Evolutionary conservation across 345 rosid species (phyloP).

Genomic region (Citrus maxima): DNA sequence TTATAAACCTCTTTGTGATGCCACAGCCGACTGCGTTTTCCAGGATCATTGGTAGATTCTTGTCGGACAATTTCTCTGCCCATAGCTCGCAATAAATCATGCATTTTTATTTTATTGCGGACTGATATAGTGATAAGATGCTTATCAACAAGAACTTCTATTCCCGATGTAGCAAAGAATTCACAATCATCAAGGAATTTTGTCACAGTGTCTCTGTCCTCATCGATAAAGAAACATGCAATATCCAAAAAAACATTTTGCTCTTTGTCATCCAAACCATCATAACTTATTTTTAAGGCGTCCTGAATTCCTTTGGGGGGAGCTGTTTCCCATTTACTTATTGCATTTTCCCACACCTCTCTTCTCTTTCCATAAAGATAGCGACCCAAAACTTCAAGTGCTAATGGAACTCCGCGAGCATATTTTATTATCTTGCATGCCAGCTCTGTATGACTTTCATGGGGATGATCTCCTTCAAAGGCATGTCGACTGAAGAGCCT

Average conservation of each 20-base stretch:
- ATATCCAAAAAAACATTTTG: conserved; percentile 37
- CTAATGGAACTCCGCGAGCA: conserved; percentile 21
- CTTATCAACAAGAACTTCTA: conserved; percentile 22
- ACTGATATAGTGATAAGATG: conserved; percentile 17
- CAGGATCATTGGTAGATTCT: conserved; percentile 11
- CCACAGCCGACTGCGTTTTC: conserved; percentile 19
- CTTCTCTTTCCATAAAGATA: not conserved
- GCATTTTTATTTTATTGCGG: conserved; percentile 19
- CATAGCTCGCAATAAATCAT: conserved; percentile 43
- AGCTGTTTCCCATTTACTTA: not conserved
- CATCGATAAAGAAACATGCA: conserved; percentile 38
- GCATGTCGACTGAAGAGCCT: too few relatives aligned
- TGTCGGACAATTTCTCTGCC: conserved; percentile 28
- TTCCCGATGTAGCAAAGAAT: not conserved
- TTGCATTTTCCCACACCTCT: conserved; percentile 1
- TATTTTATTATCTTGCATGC: not conserved
- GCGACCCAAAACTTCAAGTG: conserved; percentile 20
- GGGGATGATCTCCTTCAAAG: not conserved
- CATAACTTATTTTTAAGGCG: conserved; percentile 15
- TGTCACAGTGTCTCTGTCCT: conserved; percentile 10
- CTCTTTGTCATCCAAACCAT: conserved; percentile 4
- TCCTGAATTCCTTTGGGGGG: not conserved
- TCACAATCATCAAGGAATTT: conserved; percentile 16
- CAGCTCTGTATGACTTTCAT: not conserved
- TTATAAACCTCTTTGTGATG: too few relatives aligned